phyloP scores from a whole-genome alignment of 1,139 yeast species.

The Yamadazyma diospyri region DNA sequence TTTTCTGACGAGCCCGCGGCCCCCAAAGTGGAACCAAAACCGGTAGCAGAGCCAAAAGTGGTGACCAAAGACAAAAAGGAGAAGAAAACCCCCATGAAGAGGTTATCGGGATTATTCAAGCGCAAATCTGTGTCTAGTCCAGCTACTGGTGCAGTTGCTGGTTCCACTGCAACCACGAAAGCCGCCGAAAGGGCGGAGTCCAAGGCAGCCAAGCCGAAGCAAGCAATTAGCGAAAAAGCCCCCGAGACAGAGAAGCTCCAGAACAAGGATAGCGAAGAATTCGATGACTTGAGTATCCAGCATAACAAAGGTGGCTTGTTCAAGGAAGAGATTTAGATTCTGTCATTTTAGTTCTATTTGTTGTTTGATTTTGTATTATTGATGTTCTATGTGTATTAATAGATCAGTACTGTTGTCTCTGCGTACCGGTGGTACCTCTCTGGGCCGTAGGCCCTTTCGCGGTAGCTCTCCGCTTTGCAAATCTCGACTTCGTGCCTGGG shows the following conservation, averaged over 20 bases:
- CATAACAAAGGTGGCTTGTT: slow-evolving; percentile 37
- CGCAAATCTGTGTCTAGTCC: slow-evolving; percentile 6
- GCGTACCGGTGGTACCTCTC: too few species aligned
- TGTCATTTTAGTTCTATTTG: slow-evolving; percentile 1
- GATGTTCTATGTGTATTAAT: slow-evolving; percentile 5
- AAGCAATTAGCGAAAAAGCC: slow-evolving; percentile 1
- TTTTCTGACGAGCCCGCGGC: slow-evolving; percentile 28
- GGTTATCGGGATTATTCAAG: slow-evolving; percentile 16
- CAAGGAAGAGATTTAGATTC: slow-evolving; percentile 38
- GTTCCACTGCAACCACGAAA: slow-evolving; percentile 4
- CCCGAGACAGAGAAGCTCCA: slow-evolving; percentile 1
- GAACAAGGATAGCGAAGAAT: slow-evolving; percentile 14
- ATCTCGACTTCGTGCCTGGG: too few species aligned
- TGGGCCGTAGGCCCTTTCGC: too few species aligned
- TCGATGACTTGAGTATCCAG: slow-evolving; percentile 28
- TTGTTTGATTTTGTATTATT: slow-evolving; percentile 7
- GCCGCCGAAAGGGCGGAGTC: slow-evolving; percentile 4
- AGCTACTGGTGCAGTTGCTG: slow-evolving; percentile 8
- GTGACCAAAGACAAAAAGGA: slow-evolving; percentile 5
- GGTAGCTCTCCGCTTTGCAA: too few species aligned
- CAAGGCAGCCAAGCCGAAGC: slow-evolving; percentile 2
- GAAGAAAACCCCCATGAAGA: slow-evolving; percentile 12
- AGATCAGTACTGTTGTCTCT: too few species aligned
- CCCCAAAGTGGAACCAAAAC: slow-evolving; percentile 13
- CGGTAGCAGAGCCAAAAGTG: slow-evolving; percentile 7